Conservation (phyloP, 1,139 yeast genomes). For the Zygosaccharomyces sapae region DNA sequence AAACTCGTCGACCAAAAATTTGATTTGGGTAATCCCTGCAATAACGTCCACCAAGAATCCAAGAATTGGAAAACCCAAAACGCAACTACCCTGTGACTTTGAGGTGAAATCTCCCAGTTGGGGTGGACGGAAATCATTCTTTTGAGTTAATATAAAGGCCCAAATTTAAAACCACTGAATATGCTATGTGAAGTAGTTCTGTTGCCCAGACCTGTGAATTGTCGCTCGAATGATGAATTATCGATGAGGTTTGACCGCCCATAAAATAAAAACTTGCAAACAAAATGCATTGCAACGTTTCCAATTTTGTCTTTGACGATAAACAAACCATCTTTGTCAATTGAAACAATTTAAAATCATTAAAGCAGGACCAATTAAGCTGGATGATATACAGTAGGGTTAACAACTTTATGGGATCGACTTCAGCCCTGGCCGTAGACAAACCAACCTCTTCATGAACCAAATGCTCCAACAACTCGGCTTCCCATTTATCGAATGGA, state of each 20-base stretch:
- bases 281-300: conserved; percentile 24
- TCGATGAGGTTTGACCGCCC: conserved; percentile 16
- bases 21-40: conserved; percentile 32
- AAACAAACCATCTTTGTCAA: conserved; percentile 27
- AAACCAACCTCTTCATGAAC: no score
- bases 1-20: conserved; percentile 31
- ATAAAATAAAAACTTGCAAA: conserved; percentile 30
- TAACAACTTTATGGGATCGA: conserved; percentile 20
- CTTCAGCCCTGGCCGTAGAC: no score
- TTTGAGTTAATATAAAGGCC: conserved; percentile 30
- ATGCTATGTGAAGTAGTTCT: conserved; percentile 25
- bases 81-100: conserved; percentile 16
- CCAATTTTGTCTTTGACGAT: conserved; percentile 17
- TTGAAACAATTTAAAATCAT: conserved; percentile 27
- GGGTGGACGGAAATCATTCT: conserved; percentile 18
- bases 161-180: conserved; percentile 22
- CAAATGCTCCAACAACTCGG: conserved; percentile 9
- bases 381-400: conserved; percentile 29
- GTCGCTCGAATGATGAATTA: conserved; percentile 3
- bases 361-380: conserved; percentile 31
- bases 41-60: conserved; percentile 31
- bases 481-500: conserved; percentile 22
- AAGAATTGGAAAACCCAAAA: conserved; percentile 34
- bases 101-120: conserved; percentile 2
- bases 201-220: conserved; percentile 16